These are phyloP conservation scores for Lathyrus aphaca DNA, from an alignment of 306 rosid species.

Conservation along the genomic window DNA sequence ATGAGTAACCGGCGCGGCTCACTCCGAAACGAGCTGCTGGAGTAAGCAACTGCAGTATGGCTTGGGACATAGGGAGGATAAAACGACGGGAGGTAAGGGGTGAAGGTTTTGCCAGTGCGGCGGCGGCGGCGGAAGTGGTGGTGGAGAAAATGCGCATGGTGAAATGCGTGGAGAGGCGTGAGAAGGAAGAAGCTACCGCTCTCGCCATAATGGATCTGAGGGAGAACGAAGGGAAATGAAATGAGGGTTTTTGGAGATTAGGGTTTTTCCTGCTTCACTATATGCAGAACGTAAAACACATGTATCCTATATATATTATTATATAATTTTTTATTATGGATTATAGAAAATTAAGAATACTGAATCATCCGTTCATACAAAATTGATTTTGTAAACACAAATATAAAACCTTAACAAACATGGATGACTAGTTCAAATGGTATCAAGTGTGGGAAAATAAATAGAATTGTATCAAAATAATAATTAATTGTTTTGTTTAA, in stretches of 20 bases:
- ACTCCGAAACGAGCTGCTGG: slow-evolving; percentile 47
- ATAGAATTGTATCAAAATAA: too few species aligned
- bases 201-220: slow-evolving; percentile 37
- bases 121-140: slow-evolving; percentile 9
- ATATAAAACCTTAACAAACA: background rate
- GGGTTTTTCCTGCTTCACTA: slow-evolving; percentile 13
- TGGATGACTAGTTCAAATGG: background rate
- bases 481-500: too few species aligned
- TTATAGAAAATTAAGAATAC: background rate
- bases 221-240: background rate
- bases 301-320: too few species aligned
- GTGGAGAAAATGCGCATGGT: slow-evolving; percentile 41
- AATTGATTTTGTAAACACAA: background rate
- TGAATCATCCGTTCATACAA: background rate
- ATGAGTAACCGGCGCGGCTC: slow-evolving; percentile 62
- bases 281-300: background rate
- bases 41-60: slow-evolving; percentile 32
- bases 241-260: slow-evolving; percentile 22
- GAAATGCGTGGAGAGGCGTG: slow-evolving; percentile 32
- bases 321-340: too few species aligned
- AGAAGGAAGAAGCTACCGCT: slow-evolving; percentile 26
- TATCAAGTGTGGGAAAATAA: too few species aligned
- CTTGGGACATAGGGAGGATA: slow-evolving; percentile 47
- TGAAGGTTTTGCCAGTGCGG: background rate
- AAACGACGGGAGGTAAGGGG: slow-evolving; percentile 19